Percentiles rank a stretch among this genome's conserved stretches.
Evolutionary conservation across 345 rosid species (phyloP).

Genomic region (Eucalyptus sideroxylon): DNA sequence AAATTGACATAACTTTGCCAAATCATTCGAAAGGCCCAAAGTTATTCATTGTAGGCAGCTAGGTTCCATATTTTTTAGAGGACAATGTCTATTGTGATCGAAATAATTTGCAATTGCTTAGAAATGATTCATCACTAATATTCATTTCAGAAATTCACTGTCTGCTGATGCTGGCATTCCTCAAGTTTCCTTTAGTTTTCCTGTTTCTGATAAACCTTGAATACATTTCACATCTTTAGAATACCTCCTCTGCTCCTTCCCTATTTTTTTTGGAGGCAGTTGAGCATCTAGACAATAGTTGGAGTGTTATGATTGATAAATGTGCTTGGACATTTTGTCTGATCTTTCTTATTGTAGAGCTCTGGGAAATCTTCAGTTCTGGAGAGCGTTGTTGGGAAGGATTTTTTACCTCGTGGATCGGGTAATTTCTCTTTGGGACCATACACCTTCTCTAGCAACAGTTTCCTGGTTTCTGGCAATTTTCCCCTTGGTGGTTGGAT

Average conservation of each 20-base stretch:
- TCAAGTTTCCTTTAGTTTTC: background rate
- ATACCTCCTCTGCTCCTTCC: background rate
- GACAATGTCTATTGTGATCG: background rate
- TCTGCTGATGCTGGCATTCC: background rate
- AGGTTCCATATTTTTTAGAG: background rate
- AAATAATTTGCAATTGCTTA: background rate
- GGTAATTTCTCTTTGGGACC: conserved; percentile 23
- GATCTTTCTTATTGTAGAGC: conserved; percentile 32
- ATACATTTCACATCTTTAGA: background rate
- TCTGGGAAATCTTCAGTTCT: conserved; percentile 96
- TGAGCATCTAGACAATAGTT: background rate
- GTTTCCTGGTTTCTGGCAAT: background rate
- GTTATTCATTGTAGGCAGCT: background rate
- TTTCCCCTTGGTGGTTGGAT: background rate
- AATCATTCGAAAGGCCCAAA: background rate
- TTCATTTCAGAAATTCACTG: background rate
- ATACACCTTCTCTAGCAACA: background rate
- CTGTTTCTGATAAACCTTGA: background rate
- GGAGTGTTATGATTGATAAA: background rate
- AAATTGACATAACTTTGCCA: background rate
- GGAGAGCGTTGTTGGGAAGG: conserved; percentile 93
- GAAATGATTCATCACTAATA: background rate
- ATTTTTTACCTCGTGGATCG: conserved; percentile 94
- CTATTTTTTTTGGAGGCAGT: background rate
- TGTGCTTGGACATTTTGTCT: background rate